Evolutionary conservation across 768 basidiomycete species (phyloP).

Genomic region (Crepidotus variabilis): DNA sequence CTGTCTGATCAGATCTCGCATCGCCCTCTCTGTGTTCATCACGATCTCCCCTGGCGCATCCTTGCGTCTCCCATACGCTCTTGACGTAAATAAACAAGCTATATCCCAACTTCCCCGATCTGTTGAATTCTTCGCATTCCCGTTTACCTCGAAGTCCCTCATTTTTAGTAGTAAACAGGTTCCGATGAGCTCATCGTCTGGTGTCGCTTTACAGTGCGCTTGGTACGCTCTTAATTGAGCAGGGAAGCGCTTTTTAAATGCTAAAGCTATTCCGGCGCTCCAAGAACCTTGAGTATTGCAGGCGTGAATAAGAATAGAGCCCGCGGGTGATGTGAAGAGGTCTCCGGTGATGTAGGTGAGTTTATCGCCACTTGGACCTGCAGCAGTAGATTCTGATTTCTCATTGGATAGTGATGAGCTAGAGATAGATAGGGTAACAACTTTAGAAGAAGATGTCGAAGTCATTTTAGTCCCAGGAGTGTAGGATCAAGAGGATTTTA

Average conservation of each 20-base stretch:
- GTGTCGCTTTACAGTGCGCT: constrained; percentile 23
- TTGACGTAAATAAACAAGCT: constrained; percentile 40
- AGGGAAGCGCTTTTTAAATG: constrained; percentile 31
- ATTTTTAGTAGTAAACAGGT: constrained; percentile 35
- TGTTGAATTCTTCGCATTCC: not conserved
- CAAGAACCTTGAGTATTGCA: constrained; percentile 39
- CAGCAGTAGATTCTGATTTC: not conserved
- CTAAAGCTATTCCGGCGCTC: constrained; percentile 35
- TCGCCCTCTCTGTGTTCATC: constrained; percentile 27
- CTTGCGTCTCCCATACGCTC: constrained; percentile 32
- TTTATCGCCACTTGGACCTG: not conserved
- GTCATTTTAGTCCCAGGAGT: not conserved
- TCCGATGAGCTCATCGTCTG: constrained; percentile 27
- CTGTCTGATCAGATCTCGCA: constrained; percentile 30
- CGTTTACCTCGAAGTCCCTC: not conserved
- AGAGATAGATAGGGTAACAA: not conserved
- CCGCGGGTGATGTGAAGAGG: constrained; percentile 31
- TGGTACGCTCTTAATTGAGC: constrained; percentile 30
- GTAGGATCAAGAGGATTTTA: not conserved
- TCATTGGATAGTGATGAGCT: not conserved
- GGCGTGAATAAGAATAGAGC: constrained; percentile 35
- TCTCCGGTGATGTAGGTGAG: constrained; percentile 30
- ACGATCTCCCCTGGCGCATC: constrained; percentile 34
- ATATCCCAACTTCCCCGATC: constrained; percentile 24
- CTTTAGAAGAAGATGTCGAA: no score